Base-by-base conservation (phyloP, 768 basidiomycete genomes). In the Lepiota venenata region DNA sequence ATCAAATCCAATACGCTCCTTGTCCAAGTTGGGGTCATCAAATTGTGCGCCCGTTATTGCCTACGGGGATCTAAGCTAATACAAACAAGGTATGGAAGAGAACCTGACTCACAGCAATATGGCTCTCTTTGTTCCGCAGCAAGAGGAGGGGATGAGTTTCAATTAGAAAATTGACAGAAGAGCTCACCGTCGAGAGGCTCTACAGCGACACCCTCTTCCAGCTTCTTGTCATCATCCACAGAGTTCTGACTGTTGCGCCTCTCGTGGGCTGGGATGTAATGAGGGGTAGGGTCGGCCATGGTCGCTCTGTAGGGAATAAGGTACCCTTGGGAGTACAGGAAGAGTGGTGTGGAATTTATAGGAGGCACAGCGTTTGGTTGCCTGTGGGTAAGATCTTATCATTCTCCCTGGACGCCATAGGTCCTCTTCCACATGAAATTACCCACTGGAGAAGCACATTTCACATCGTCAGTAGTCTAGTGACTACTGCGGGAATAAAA, bases 1-100 rank as follows among this genome's bases (percentile, higher is more conserved):
- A 48, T 83, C 81, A 42, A 73, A 70, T 9, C 59, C 64, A 27
- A 71, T 60, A 48, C 68, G 57, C 2, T 73, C 71, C 61, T 69
- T 75, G 65, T 77, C 74, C 49, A 78, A 55, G 53, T 77, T 76
- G 16, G 74, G 75, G 60, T 77, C 76, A 50, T 77, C 74, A 51
- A 75, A 76, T 46, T 70, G 61, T 8, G 75, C 66, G 15, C 71
- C 65, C 6, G 69, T 67, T 9, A 74, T 47, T n/a, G 63, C 69
- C 69, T 72, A 45, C 18, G 39, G 6, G 50, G 47, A 4, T 52
- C 18, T 16, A 38, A 41, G 15, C 52, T 45, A 14, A 4, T 11
- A n/a, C 20, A 3, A 12, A 7, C 11, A 46, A 43, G n/a, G 14
- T 9, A 12, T 36, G 5, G 27, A 42, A 47, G 27, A 12, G 18